Conservation (phyloP, 2,329 filamentous ascomycete genomes). For the Cladosporium colombiae region DNA sequence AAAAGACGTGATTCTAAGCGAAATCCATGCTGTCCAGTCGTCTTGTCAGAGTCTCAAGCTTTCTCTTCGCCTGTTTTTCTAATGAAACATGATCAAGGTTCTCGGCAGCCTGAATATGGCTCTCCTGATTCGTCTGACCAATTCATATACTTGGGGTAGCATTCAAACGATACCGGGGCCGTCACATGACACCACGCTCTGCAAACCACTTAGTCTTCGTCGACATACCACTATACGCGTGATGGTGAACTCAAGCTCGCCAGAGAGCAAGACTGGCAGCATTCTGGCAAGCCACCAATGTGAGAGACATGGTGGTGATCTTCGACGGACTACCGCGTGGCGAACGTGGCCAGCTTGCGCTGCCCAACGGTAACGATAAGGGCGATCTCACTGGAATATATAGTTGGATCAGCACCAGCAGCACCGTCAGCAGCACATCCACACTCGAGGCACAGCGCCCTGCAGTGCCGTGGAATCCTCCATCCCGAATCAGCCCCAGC, state of each 20-base stretch:
- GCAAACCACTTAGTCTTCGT: neutral
- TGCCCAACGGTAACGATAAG: neutral
- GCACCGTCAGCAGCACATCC: neutral
- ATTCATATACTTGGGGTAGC: neutral
- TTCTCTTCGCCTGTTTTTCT: neutral
- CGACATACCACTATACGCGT: neutral
- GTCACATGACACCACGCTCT: neutral
- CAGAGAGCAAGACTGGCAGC: neutral
- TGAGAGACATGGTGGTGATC: neutral
- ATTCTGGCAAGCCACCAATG: neutral
- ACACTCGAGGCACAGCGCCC: neutral
- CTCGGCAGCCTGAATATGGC: neutral
- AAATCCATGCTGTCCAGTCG: neutral
- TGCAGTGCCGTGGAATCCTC: neutral
- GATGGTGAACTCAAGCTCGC: neutral
- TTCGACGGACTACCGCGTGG: neutral
- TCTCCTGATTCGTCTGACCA: neutral
- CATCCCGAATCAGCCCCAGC: neutral
- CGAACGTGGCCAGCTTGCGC: neutral
- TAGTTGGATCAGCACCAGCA: neutral
- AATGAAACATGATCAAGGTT: neutral
- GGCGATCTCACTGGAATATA: neutral
- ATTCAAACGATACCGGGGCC: neutral
- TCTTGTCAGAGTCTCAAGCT: neutral
- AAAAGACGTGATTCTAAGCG: neutral